A percentile compares a stretch with the other conserved stretches of the same genome.
Conservation (phyloP, 225 moss, liverwort and hornwort genomes). For the Bryoerythrophyllum caledonicum region DNA sequence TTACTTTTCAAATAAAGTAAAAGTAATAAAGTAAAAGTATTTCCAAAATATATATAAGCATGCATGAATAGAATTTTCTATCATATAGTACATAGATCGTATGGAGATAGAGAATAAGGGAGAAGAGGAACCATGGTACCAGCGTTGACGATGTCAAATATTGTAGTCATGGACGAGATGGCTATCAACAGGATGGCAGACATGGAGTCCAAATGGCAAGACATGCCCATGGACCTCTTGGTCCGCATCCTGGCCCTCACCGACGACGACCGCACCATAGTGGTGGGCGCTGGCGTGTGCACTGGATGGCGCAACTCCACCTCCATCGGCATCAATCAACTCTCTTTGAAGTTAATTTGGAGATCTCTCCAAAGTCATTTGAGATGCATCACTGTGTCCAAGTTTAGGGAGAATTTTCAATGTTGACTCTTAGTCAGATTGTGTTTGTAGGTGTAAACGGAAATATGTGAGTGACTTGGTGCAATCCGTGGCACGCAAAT, state of each 20-base stretch:
- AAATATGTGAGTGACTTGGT: conserved; percentile 76
- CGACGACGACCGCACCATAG: conserved; percentile 73
- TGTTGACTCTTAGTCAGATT: background rate
- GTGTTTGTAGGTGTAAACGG: conserved; percentile 68
- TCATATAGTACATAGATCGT: too few relatives aligned
- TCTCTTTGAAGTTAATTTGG: conserved; percentile 41
- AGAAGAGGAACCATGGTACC: too few relatives aligned
- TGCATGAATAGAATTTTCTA: too few relatives aligned
- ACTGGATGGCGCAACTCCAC: conserved; percentile 87
- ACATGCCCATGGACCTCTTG: conserved; percentile 91
- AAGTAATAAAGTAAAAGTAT: too few relatives aligned
- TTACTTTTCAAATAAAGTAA: too few relatives aligned
- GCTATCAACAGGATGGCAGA: conserved; percentile 31
- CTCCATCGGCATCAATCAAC: conserved; percentile 60
- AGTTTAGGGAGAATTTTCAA: too few relatives aligned
- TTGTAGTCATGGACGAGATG: conserved; percentile 2
- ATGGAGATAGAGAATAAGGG: too few relatives aligned
- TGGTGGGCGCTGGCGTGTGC: conserved; percentile 84
- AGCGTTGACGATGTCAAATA: too few relatives aligned
- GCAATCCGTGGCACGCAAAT: conserved; percentile 81
- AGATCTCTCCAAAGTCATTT: too few relatives aligned
- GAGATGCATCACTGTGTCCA: too few relatives aligned
- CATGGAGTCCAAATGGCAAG: conserved; percentile 73
- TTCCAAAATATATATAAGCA: too few relatives aligned
- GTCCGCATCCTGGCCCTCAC: conserved; percentile 74